These are phyloP conservation scores for Clavispora vitiphila DNA, from an alignment of 805 yeast species.

Conservation along the genomic window DNA sequence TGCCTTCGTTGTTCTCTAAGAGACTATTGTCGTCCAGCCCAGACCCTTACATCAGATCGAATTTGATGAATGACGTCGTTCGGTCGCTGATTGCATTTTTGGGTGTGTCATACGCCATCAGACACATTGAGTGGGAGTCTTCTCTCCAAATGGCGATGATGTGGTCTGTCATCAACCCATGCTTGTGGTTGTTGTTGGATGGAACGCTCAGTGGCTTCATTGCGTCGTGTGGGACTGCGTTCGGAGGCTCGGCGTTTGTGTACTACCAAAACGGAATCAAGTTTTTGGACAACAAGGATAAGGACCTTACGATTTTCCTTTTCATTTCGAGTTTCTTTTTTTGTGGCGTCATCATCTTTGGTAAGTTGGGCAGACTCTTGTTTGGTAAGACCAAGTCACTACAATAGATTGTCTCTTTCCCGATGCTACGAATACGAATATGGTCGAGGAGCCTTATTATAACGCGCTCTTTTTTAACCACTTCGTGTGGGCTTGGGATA, in stretches of 20 bases:
- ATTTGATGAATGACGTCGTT: constrained; percentile 31
- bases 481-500: background rate
- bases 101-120: constrained; percentile 67
- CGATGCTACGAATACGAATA: background rate
- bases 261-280: constrained; percentile 24
- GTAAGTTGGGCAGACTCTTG: constrained; percentile 60
- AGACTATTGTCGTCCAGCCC: constrained; percentile 39
- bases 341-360: constrained; percentile 60
- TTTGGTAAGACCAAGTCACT: constrained; percentile 18
- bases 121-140: constrained; percentile 65
- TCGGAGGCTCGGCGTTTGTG: constrained; percentile 26
- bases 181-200: constrained; percentile 63
- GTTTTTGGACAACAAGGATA: constrained; percentile 18
- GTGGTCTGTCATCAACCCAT: constrained; percentile 59
- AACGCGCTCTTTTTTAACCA: background rate
- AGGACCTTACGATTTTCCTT: constrained; percentile 39
- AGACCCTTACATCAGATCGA: constrained; percentile 25
- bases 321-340: constrained; percentile 64
- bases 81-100: constrained; percentile 54
- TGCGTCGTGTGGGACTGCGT: constrained; percentile 30
- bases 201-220: constrained; percentile 51
- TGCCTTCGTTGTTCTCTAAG: constrained; percentile 26
- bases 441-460: background rate
- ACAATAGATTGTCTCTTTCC: background rate
- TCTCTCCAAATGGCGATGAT: constrained; percentile 59